These are phyloP conservation scores for Rhizophagus prolifer DNA, from an alignment of 192 early-diverging fungal species.

Conservation along the genomic window DNA sequence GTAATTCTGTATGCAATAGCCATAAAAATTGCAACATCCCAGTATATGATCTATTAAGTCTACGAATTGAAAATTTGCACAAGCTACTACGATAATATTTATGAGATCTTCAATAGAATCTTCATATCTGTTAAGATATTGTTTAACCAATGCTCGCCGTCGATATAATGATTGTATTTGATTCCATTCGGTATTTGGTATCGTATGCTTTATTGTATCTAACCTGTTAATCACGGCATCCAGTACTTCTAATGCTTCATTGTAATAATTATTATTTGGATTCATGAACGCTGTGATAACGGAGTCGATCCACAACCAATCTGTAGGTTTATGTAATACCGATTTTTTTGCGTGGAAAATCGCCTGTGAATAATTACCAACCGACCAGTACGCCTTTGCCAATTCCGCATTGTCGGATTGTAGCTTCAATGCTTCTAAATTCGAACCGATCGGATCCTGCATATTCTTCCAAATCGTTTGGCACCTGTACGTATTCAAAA, in stretches of 20 bases:
- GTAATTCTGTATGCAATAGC: neutral
- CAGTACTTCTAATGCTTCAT: neutral
- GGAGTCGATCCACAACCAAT: neutral
- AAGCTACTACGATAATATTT: neutral
- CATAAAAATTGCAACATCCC: neutral
- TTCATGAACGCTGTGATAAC: neutral
- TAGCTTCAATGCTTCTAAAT: neutral
- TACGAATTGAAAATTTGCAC: neutral
- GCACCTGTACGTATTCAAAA: neutral
- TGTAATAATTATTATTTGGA: neutral
- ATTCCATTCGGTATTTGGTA: neutral
- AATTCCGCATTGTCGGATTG: neutral
- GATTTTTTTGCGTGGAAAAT: neutral
- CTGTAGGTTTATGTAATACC: neutral
- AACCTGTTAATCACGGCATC: neutral
- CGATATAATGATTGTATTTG: neutral
- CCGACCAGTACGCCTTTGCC: neutral
- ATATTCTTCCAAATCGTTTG: neutral
- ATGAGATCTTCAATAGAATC: neutral
- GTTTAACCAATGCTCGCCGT: neutral
- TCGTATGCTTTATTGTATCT: neutral
- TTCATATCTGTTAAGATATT: neutral
- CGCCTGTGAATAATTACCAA: neutral
- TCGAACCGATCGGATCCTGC: neutral
- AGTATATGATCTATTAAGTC: neutral